Evolutionary conservation across 2,329 filamentous ascomycete species (phyloP).

Genomic region (Alternaria brassicicola): DNA sequence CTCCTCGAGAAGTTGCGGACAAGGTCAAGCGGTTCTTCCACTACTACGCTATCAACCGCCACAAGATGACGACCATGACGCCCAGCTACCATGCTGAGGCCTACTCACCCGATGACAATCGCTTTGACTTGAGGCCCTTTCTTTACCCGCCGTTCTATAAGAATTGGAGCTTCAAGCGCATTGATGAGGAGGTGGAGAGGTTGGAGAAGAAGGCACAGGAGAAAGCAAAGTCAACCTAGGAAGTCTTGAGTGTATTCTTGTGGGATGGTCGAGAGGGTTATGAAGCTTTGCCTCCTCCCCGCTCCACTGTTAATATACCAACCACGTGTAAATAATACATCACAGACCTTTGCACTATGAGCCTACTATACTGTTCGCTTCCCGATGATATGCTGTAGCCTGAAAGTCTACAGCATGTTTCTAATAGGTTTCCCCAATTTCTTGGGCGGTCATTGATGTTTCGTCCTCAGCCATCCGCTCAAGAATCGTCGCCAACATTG

Average conservation of each 20-base stretch:
- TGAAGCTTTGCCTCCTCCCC: too few relatives aligned
- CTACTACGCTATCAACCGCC: constrained; percentile 31
- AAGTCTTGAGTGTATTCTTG: too few relatives aligned
- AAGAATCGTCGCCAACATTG: background rate
- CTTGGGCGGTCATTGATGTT: too few relatives aligned
- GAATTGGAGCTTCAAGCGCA: constrained; percentile 48
- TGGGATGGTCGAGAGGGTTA: too few relatives aligned
- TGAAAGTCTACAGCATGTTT: too few relatives aligned
- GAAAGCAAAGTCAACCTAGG: constrained; percentile 3
- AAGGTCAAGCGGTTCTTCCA: constrained; percentile 55
- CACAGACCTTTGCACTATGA: too few relatives aligned
- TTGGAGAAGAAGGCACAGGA: constrained; percentile 31
- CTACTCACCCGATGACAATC: constrained; percentile 64
- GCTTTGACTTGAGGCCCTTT: constrained; percentile 57
- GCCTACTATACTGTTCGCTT: too few relatives aligned
- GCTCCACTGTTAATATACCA: too few relatives aligned
- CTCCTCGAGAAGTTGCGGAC: constrained; percentile 49
- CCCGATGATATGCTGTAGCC: too few relatives aligned
- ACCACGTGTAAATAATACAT: too few relatives aligned
- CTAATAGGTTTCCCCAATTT: too few relatives aligned
- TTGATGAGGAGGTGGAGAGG: constrained; percentile 43
- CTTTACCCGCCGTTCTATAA: constrained; percentile 53
- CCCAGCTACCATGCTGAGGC: constrained; percentile 47
- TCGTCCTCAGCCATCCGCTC: too few relatives aligned
- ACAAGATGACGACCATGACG: constrained; percentile 39